Conservation (phyloP, 352 stramenopile species). For the Pythium scleroteichum region DNA sequence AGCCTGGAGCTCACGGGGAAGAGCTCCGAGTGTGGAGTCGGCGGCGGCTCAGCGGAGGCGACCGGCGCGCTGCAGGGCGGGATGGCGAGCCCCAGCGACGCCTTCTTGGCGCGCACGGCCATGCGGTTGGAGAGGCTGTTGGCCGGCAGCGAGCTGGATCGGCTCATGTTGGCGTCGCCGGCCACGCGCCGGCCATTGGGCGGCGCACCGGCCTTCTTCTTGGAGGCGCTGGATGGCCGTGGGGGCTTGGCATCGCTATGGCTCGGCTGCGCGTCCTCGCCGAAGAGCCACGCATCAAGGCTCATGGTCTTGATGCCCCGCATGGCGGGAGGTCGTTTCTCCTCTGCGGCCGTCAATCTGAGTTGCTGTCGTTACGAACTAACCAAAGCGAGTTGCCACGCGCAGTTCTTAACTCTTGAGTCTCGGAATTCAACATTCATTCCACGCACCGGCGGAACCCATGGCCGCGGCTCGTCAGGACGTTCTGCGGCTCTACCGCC, state of each 20-base stretch:
- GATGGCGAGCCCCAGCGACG: slow-evolving; percentile 25
- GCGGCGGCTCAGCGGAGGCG: not conserved
- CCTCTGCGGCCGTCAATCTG: slow-evolving; percentile 11
- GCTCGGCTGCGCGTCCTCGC: slow-evolving; percentile 45
- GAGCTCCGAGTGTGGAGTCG: slow-evolving; percentile 27
- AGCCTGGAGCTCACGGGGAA: slow-evolving; percentile 80
- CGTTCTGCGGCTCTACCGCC: slow-evolving; percentile 70
- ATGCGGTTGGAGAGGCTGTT: slow-evolving; percentile 31
- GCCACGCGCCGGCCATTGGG: not conserved
- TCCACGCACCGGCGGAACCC: not conserved
- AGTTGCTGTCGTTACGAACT: slow-evolving; percentile 13
- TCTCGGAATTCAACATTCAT: slow-evolving; percentile 13
- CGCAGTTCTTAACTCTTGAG: slow-evolving; percentile 15
- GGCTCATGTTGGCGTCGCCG: slow-evolving; percentile 6
- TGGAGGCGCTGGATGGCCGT: slow-evolving; percentile 12
- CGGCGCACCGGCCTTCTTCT: slow-evolving; percentile 7
- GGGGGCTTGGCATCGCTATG: not conserved
- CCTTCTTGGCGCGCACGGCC: slow-evolving; percentile 30
- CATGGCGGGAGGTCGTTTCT: slow-evolving; percentile 27
- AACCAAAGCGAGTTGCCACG: not conserved
- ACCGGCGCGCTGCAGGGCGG: not conserved
- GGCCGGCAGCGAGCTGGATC: slow-evolving; percentile 37
- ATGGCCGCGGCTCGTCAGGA: slow-evolving; percentile 41
- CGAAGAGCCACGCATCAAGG: slow-evolving; percentile 83
- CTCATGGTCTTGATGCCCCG: slow-evolving; percentile 60